These are phyloP conservation scores for Fonsecaea nubica DNA, from an alignment of 2,329 filamentous ascomycete genomes.

Conservation along the genomic window DNA sequence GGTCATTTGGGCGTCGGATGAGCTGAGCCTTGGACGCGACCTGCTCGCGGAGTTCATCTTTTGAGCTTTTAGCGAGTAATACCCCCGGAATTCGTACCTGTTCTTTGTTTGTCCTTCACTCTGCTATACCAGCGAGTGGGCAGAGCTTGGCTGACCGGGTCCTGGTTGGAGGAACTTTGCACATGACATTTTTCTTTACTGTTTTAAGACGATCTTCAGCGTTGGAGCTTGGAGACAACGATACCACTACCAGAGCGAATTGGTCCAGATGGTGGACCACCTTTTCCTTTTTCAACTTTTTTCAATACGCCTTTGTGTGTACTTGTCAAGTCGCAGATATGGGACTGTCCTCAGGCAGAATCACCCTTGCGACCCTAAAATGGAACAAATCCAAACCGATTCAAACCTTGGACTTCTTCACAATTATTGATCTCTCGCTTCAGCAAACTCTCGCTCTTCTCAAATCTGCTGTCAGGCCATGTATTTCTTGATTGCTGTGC, in stretches of 20 bases:
- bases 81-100: constrained; percentile 5
- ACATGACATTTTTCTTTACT: constrained; percentile 2
- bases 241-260: neutral
- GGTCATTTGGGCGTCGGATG: constrained; percentile 11
- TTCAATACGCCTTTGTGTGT: neutral
- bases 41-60: constrained; percentile 19
- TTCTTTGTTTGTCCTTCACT: constrained; percentile 25
- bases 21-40: constrained; percentile 15
- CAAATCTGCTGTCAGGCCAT: constrained; percentile 14
- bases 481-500: constrained; percentile 17
- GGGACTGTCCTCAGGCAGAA: neutral
- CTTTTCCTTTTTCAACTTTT: constrained; percentile 1
- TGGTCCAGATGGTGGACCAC: constrained; percentile 14
- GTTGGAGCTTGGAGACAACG: constrained; percentile 7
- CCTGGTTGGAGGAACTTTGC: neutral
- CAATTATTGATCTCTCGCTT: constrained; percentile 36
- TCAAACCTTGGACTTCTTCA: constrained; percentile 18
- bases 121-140: constrained; percentile 24
- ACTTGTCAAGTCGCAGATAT: neutral
- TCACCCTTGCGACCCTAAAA: neutral
- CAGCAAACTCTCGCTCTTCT: constrained; percentile 33
- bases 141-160: constrained; percentile 22
- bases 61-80: constrained; percentile 14
- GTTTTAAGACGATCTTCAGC: constrained; percentile 15
- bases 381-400: constrained; percentile 18